Evolutionary conservation across 345 rosid species (phyloP), one percentile per base, ranked within the genome.

Genomic region (Rhodamnia rubescens): DNA sequence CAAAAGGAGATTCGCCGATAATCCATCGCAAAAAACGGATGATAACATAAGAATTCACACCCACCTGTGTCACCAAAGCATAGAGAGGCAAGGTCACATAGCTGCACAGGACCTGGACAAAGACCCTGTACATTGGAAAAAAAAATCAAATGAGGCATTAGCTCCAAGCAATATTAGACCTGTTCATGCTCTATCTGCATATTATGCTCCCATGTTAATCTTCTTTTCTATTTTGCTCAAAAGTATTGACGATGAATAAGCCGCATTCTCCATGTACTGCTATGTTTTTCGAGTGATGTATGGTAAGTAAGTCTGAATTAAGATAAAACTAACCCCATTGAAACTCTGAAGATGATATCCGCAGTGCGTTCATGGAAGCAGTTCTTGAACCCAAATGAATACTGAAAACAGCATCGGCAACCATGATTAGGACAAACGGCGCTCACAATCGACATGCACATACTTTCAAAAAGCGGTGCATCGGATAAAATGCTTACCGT

Each of bases 21-120:
- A 64, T 29, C 75, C 20, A 64, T 1, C 8, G 24, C 26, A 1
- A 69, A 69, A 18, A 69, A 36, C 10, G 61, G 61, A 24, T 18
- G 36, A 69, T 32, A 36, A 69, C 78, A 0, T 69, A 4, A 69
- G 78, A 69, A 69, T 69, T 32, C 0, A 50, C 0, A 29, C 90
- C 82, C 86, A 92, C 91, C 90, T 92, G 93, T 18, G 92, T 92
- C 59, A 92, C 93, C 51, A 92, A 82, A 55, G 93, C 93, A 85
- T 92, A 90, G 24, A 92, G 91, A 80, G 93, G 93, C 83, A 92
- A 89, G n/a, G 93, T 92, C 89, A 92, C 92, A 16, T 92, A 92
- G 56, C 92, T 92, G 91, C 93, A 92, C 9, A 92, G 74, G 18
- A 92, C 88, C 81, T 92, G 93, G 54, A 92, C 87, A 82, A 89